phyloP scores from a whole-genome alignment of 225 moss, liverwort and hornwort genomes.

The Sphagnum tenellum region DNA sequence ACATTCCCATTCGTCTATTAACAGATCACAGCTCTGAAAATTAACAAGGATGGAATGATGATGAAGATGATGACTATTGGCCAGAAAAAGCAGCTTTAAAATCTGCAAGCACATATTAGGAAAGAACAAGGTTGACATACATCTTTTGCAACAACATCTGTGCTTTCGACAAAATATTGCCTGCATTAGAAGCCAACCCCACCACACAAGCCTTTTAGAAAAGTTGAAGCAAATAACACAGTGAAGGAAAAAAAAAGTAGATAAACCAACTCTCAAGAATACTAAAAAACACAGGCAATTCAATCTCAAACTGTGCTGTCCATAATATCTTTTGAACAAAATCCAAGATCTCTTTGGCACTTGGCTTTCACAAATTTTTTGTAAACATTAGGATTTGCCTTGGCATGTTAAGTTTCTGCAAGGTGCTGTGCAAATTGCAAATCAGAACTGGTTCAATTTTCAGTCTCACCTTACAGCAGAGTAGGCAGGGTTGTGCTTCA shows the following conservation, averaged over 20 bases:
- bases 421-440: neutral
- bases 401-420: neutral
- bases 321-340: too few relatives aligned
- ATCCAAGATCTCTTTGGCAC: too few relatives aligned
- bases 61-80: too few relatives aligned
- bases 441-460: neutral
- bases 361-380: neutral
- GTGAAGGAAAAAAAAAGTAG: neutral
- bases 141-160: constrained; percentile 56
- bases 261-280: neutral
- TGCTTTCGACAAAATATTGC: constrained; percentile 58
- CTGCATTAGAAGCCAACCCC: constrained; percentile 23
- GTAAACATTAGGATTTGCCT: too few relatives aligned
- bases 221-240: neutral
- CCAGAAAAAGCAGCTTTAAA: too few relatives aligned
- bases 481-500: constrained; percentile 61
- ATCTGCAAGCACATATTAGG: neutral
- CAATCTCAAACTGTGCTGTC: too few relatives aligned
- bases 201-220: constrained; percentile 7
- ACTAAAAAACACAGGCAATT: too few relatives aligned
- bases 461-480: constrained; percentile 36
- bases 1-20: neutral
- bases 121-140: constrained; percentile 17
- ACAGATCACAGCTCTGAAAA: neutral
- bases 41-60: too few relatives aligned